phyloP scores from a whole-genome alignment of 169 alveolate genomes.

The Plasmodium vinckei region DNA sequence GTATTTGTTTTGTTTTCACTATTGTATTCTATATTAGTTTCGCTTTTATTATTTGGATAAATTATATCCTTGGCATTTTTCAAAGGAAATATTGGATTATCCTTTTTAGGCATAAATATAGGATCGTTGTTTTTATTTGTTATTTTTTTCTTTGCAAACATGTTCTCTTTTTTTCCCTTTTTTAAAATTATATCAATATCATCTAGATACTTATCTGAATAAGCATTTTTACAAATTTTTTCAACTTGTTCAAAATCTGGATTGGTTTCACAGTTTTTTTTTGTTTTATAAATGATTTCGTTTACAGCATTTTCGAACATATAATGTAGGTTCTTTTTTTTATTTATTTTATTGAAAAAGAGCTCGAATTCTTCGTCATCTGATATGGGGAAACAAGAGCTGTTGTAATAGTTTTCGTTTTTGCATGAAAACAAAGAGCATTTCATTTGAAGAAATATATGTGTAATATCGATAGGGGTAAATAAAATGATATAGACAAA shows the following conservation, averaged over 20 bases:
- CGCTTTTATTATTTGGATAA: conserved; percentile 31
- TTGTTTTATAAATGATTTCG: conserved; percentile 41
- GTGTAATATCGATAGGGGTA: too few species aligned
- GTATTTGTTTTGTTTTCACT: conserved; percentile 3
- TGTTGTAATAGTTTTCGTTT: conserved; percentile 35
- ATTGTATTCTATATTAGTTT: neutral
- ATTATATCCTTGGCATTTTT: conserved; percentile 45
- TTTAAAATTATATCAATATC: conserved; percentile 68
- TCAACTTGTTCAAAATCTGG: conserved; percentile 68
- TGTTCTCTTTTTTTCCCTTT: conserved; percentile 37
- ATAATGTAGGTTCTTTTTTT: conserved; percentile 23
- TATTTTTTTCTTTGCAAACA: conserved; percentile 41
- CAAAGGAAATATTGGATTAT: conserved; percentile 17
- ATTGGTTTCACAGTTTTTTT: conserved; percentile 25
- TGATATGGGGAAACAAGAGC: conserved; percentile 9
- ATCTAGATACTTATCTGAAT: conserved; percentile 40
- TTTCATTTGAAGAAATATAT: conserved; percentile 11
- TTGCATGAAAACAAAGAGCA: conserved; percentile 52
- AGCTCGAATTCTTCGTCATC: conserved; percentile 55
- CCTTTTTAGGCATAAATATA: neutral
- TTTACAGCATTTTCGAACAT: conserved; percentile 43
- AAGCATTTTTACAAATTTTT: conserved; percentile 1
- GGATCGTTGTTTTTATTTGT: neutral
- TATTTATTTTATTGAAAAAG: conserved; percentile 10
- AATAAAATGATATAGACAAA: neutral